Evolutionary conservation across 176 grass and related monocot species (phyloP), one percentile per base, ranked within the genome.

Genomic region (Raddia distichophylla): DNA sequence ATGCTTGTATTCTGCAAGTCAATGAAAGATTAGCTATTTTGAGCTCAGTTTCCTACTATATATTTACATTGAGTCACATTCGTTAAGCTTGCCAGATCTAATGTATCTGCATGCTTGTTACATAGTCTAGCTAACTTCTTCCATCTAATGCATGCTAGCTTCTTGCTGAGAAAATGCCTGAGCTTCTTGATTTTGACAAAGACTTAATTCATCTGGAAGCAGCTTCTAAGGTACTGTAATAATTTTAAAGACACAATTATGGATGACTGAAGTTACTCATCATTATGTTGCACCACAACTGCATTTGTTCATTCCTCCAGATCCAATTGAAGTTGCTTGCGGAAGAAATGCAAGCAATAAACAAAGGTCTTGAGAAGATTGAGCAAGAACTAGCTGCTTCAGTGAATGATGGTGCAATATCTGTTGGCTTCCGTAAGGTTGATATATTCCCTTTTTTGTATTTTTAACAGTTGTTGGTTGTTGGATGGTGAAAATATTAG

Each of bases 121-220:
- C 27, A 44, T 64, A 44, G 10, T 18, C 22, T 86, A 80, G 17
- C 76, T 89, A 78, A 89, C 27, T 66, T 70, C 0, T 78, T 86
- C 76, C 73, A 37, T 86, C 61, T 76, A 16, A 74, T 69, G 69
- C 63, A 44, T 80, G 84, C 60, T 79, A 98, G 95, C 90, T 98
- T 84, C 87, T 98, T 81, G 88, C 88, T 80, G 92, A 94, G 68
- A 98, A 95, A 86, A 88, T 91, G 92, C 90, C 92, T 46, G 86
- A 98, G 75, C 86, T 98, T 67, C 90, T 98, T 93, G 95, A 98
- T 98, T 98, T 98, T 89, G 92, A 89, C 83, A 98, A 95, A 84
- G 95, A 98, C 61, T 89, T 98, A 77, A 85, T 91, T 85, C 92
- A 94, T 91, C 80, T 98, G 93, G 95, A 98, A 98, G 90, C 95